phyloP scores from a whole-genome alignment of 2,329 filamentous ascomycete species.

The Beauveria rudraprayagi region DNA sequence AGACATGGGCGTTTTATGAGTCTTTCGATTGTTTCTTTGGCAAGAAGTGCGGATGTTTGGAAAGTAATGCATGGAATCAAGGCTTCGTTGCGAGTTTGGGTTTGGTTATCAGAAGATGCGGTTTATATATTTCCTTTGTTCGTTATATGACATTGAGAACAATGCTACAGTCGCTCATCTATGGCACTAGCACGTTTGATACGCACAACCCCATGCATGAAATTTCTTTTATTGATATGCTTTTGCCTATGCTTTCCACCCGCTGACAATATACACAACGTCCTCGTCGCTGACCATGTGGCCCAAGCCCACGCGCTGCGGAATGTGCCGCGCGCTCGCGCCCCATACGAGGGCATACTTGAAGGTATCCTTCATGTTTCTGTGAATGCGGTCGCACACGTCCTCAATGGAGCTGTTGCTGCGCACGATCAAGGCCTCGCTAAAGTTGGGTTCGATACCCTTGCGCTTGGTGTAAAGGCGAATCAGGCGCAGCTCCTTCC shows the following conservation, averaged over 20 bases:
- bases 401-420: conserved; percentile 86
- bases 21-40: neutral
- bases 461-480: conserved; percentile 96
- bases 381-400: conserved; percentile 91
- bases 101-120: neutral
- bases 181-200: neutral
- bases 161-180: conserved; percentile 8
- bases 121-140: conserved; percentile 9
- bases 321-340: conserved; percentile 87
- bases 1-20: neutral
- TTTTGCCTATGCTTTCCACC: conserved; percentile 48
- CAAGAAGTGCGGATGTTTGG: conserved; percentile 1
- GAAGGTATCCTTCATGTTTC: conserved; percentile 94
- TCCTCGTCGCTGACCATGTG: conserved; percentile 70
- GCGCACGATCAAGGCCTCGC: conserved; percentile 86
- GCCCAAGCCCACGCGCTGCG: conserved; percentile 80
- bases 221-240: conserved; percentile 4
- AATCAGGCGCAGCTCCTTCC: conserved; percentile 85
- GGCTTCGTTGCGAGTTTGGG: neutral
- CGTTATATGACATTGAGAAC: conserved; percentile 5
- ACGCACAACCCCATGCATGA: neutral
- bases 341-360: conserved; percentile 99
- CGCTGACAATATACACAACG: conserved; percentile 60
- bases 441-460: conserved; percentile 80
- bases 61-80: conserved; percentile 7